phyloP scores from a whole-genome alignment of 2,329 filamentous ascomycete species.

The Pleurostoma richardsiae region DNA sequence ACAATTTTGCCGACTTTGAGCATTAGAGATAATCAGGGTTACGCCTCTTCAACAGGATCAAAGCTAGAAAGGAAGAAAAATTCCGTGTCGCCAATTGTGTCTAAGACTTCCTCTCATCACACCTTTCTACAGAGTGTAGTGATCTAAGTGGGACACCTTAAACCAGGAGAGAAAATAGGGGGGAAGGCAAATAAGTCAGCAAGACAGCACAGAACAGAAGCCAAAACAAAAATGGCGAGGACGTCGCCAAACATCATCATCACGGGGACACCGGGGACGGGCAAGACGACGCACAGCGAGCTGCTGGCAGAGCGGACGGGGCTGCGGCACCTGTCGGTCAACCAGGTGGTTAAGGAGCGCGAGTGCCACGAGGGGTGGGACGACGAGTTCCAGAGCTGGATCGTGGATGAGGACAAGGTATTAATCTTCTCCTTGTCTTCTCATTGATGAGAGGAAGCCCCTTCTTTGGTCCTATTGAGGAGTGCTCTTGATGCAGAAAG shows the following conservation, averaged over 20 bases:
- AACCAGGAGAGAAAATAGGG: conserved; percentile 4
- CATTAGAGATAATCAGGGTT: too few relatives aligned
- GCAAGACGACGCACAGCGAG: conserved; percentile 91
- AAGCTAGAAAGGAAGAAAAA: too few relatives aligned
- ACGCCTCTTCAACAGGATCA: too few relatives aligned
- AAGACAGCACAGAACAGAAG: not conserved
- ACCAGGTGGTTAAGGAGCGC: conserved; percentile 85
- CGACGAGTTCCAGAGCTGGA: conserved; percentile 79
- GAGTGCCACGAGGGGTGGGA: conserved; percentile 85
- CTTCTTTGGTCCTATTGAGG: conserved; percentile 3
- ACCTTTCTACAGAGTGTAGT: too few relatives aligned
- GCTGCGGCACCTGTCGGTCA: conserved; percentile 80
- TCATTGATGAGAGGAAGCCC: not conserved
- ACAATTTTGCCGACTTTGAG: too few relatives aligned
- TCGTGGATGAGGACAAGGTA: conserved; percentile 96
- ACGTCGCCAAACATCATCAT: conserved; percentile 81
- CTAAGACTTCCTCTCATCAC: too few relatives aligned
- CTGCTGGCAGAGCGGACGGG: conserved; percentile 70
- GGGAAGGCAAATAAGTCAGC: conserved; percentile 3
- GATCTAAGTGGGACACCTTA: not conserved
- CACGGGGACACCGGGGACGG: conserved; percentile 91
- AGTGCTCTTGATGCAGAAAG: not conserved
- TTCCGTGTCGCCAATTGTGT: too few relatives aligned
- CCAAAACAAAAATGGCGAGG: conserved; percentile 28
- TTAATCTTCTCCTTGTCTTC: conserved; percentile 11